Base-by-base conservation (phyloP, 2,329 filamentous ascomycete genomes). In the Xylaria sp. region DNA sequence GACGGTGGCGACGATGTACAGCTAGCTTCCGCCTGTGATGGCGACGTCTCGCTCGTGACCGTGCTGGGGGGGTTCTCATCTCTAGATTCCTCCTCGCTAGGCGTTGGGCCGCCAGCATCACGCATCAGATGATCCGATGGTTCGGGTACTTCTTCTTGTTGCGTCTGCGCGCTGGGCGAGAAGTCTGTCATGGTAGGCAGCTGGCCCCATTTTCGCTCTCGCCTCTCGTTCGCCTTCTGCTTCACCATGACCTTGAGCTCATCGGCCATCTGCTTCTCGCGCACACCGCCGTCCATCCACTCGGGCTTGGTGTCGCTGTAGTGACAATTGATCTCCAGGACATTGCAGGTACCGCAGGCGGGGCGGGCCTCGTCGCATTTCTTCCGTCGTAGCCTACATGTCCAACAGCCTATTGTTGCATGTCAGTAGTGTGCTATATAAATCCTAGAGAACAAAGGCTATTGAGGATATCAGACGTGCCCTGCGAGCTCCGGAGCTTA, bases 181-280 rank as follows among this genome's bases (percentile, higher is more conserved):
- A 65, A 30, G 41, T 68, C 60, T 13, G 15, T 13, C 36, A 63
- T 12, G 12, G 65, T 56, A 15, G 65, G 65, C 7, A 67, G 43
- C 53, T 83, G 80, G 60, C 85, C 78, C 65, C 84, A 85, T 70
- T 82, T 84, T 68, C 75, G 74, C 63, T 87, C 85, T 52, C 85
- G 79, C 2, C 86, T 82, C 73, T 81, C 82, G 70, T 78, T 80
- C 32, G 86, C 84, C 69, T 83, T 84, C 60, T 82, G 80, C 78
- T 88, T 89, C 68, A 89, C 83, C 76, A 89, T 83, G n/a, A 77
- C 77, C 76, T 89, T 90, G 70, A 90, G 56, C 48, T 71, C 67
- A 30, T 74, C 71, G n/a, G 78, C 76, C 78, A 80, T 82, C 70
- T 78, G 72, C 61, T 76, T 74, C 67, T 81, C 78, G 15, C 67